phyloP scores from a whole-genome alignment of 108 stramenopile species.

The Aurantiochytrium sp. region DNA sequence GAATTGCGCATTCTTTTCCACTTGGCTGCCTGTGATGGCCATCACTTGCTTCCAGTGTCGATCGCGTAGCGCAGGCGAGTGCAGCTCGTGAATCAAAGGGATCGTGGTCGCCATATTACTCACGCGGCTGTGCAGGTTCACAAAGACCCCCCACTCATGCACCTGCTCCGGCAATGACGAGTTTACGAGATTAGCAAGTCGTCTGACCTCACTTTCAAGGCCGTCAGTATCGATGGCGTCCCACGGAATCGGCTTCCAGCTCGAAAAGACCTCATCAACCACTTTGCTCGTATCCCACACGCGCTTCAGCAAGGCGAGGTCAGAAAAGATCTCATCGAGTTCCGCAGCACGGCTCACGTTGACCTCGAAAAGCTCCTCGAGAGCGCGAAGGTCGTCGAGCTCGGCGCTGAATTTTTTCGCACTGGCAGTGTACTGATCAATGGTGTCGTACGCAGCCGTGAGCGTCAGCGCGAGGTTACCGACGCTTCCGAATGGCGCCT shows the following conservation, averaged over 20 bases:
- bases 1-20: constrained; percentile 29
- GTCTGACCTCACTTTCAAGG: constrained; percentile 26
- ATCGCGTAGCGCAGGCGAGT: constrained; percentile 38
- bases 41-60: constrained; percentile 43
- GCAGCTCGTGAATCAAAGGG: constrained; percentile 36
- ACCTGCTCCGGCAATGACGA: neutral
- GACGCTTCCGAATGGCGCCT: constrained; percentile 19
- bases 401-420: neutral
- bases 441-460: constrained; percentile 19
- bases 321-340: constrained; percentile 1
- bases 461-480: neutral
- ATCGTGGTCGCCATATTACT: constrained; percentile 28
- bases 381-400: constrained; percentile 24
- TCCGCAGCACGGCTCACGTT: neutral
- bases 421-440: constrained; percentile 11
- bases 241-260: constrained; percentile 32
- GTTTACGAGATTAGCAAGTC: constrained; percentile 23
- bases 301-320: constrained; percentile 13
- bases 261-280: constrained; percentile 14
- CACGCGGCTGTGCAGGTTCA: neutral
- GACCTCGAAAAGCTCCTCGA: constrained; percentile 40
- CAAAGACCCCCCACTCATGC: constrained; percentile 31
- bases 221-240: constrained; percentile 31
- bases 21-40: neutral
- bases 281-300: constrained; percentile 28